Conservation (phyloP, 768 basidiomycete genomes). For the Suillus occidentalis region DNA sequence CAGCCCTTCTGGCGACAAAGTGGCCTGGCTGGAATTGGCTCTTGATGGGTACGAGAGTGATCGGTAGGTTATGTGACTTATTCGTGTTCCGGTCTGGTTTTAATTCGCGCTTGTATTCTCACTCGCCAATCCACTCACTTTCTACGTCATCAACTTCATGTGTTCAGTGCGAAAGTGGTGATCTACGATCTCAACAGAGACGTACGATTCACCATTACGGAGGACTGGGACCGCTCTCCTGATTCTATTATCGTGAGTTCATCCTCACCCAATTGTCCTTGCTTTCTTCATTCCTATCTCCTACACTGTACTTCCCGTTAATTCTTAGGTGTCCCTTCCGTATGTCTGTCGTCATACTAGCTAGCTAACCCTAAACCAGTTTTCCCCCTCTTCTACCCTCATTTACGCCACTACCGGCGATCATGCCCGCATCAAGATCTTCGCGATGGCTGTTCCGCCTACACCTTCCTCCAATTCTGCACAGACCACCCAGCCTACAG, state of each 20-base stretch:
- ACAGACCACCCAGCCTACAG: conserved; percentile 50
- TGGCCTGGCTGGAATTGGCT: conserved; percentile 86
- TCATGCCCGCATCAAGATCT: conserved; percentile 73
- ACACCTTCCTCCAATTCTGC: conserved; percentile 57
- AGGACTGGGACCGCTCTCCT: conserved; percentile 85
- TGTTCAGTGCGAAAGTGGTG: conserved; percentile 66
- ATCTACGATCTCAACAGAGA: conserved; percentile 71
- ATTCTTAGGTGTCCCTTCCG: background rate
- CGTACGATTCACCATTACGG: conserved; percentile 70
- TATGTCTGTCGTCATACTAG: background rate
- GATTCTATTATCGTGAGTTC: conserved; percentile 20
- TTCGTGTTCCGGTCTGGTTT: conserved; percentile 1
- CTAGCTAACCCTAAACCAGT: conserved; percentile 42
- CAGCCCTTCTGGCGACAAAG: conserved; percentile 62
- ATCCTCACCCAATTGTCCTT: background rate
- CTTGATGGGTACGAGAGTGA: conserved; percentile 91
- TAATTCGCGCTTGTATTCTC: background rate
- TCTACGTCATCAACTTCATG: background rate
- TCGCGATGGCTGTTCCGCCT: conserved; percentile 63
- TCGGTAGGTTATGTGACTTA: conserved; percentile 40
- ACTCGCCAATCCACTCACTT: background rate
- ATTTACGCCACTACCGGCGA: conserved; percentile 80
- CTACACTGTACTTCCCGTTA: background rate
- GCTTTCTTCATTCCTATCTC: background rate
- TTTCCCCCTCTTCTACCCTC: conserved; percentile 66